These are phyloP conservation scores for Mucor indicus DNA, from an alignment of 371 early-diverging fungal species.

Conservation along the genomic window DNA sequence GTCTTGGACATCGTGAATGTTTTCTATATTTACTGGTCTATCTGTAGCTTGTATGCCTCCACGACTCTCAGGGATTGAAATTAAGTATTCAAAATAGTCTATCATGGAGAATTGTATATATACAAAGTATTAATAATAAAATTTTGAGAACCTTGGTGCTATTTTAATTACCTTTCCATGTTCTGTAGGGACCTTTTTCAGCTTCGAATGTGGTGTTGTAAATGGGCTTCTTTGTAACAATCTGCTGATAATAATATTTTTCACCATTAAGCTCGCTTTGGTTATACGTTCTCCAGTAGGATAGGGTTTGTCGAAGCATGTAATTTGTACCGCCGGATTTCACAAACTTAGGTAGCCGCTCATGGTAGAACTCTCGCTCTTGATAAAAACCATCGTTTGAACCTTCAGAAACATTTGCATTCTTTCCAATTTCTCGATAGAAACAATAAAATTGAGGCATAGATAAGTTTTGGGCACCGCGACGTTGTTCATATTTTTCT, in stretches of 20 bases:
- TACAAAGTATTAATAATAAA: no score
- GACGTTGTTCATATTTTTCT: not conserved
- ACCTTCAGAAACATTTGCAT: no score
- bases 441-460: not conserved
- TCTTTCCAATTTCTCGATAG: no score
- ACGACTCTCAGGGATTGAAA: not conserved
- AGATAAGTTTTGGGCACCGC: not conserved
- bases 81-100: constrained; percentile 4
- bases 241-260: constrained; percentile 2
- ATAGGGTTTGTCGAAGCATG: no score
- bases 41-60: not conserved
- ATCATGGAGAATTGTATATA: no score
- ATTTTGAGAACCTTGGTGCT: no score
- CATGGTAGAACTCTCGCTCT: not conserved
- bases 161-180: constrained; percentile 1
- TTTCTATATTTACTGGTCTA: not conserved
- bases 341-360: not conserved
- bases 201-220: not conserved
- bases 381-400: no score
- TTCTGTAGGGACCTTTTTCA: not conserved
- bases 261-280: constrained; percentile 1
- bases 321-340: no score
- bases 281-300: not conserved
- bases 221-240: not conserved
- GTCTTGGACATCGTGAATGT: not conserved